phyloP scores from a whole-genome alignment of 345 rosid genomes.

The Salix viminalis region DNA sequence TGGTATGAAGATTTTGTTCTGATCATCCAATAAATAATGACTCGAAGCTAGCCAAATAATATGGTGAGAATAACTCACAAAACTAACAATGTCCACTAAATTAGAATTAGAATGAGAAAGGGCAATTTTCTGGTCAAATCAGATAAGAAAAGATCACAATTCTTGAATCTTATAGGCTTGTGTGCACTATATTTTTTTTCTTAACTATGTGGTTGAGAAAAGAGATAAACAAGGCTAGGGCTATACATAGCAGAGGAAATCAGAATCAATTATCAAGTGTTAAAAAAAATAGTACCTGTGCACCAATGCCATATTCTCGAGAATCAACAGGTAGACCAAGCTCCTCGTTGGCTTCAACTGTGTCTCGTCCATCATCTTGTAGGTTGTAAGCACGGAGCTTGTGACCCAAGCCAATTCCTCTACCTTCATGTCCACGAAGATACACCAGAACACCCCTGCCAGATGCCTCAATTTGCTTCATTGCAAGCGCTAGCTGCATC shows the following conservation, averaged over 20 bases:
- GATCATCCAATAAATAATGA: not conserved
- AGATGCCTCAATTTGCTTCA: conserved; percentile 68
- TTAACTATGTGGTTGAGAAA: not conserved
- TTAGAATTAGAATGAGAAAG: not conserved
- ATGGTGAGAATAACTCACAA: not conserved
- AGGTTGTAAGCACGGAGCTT: conserved; percentile 85
- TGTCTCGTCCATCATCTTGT: conserved; percentile 80
- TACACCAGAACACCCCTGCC: conserved; percentile 76
- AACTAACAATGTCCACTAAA: not conserved
- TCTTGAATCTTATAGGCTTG: not conserved
- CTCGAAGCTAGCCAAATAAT: not conserved
- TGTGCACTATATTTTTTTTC: not conserved
- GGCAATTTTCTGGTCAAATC: not conserved
- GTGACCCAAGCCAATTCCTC: conserved; percentile 89
- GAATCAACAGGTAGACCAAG: conserved; percentile 86
- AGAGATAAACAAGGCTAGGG: not conserved
- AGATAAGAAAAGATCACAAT: not conserved
- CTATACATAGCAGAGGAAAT: not conserved
- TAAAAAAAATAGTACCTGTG: conserved; percentile 51
- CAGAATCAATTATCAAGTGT: not conserved
- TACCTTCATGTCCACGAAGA: conserved; percentile 90
- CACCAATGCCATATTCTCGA: conserved; percentile 87
- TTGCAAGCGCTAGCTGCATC: conserved; percentile 66
- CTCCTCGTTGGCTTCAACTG: conserved; percentile 87
- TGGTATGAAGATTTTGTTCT: not conserved